Percentiles rank a stretch among this genome's conserved stretches.
Evolutionary conservation across 1,284 basidiomycete genomes (phyloP).

Genomic region (Farysia itapuensis): DNA sequence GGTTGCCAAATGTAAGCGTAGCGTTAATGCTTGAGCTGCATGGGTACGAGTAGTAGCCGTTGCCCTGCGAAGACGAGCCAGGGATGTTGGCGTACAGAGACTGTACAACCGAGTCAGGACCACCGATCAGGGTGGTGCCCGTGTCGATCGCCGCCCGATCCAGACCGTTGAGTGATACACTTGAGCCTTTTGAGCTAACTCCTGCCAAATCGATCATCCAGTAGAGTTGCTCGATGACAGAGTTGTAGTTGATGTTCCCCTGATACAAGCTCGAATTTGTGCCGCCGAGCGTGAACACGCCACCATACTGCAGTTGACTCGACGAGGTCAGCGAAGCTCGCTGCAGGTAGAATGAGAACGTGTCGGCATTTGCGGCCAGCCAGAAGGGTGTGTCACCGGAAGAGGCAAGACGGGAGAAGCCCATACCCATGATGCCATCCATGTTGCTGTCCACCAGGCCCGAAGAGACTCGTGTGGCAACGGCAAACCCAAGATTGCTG

Average conservation of each 20-base stretch:
- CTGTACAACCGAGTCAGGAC: constrained; percentile 36
- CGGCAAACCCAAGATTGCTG: constrained; percentile 36
- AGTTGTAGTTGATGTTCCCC: constrained; percentile 36
- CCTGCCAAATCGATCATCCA: constrained; percentile 49
- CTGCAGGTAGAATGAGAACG: constrained; percentile 46
- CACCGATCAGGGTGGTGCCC: constrained; percentile 54
- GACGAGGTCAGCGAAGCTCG: constrained; percentile 12
- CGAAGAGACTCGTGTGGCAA: constrained; percentile 29
- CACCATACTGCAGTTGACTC: constrained; percentile 18
- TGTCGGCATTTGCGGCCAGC: constrained; percentile 18
- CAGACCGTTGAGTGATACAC: constrained; percentile 12
- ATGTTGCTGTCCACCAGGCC: constrained; percentile 17
- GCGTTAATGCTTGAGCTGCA: constrained; percentile 33
- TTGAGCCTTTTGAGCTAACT: constrained; percentile 8
- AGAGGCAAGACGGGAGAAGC: constrained; percentile 29
- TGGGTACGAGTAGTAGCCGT: constrained; percentile 53
- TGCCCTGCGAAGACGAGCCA: constrained; percentile 15
- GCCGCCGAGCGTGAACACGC: constrained; percentile 49
- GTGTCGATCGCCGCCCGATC: constrained; percentile 52
- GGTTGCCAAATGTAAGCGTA: constrained; percentile 41
- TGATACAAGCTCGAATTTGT: constrained; percentile 37
- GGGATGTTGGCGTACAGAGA: constrained; percentile 44
- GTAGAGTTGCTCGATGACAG: constrained; percentile 29
- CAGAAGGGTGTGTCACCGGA: constrained; percentile 34
- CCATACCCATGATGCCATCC: constrained; percentile 48